Conservation (phyloP, 176 grass and related monocot genomes). For the Juncus effusus region DNA sequence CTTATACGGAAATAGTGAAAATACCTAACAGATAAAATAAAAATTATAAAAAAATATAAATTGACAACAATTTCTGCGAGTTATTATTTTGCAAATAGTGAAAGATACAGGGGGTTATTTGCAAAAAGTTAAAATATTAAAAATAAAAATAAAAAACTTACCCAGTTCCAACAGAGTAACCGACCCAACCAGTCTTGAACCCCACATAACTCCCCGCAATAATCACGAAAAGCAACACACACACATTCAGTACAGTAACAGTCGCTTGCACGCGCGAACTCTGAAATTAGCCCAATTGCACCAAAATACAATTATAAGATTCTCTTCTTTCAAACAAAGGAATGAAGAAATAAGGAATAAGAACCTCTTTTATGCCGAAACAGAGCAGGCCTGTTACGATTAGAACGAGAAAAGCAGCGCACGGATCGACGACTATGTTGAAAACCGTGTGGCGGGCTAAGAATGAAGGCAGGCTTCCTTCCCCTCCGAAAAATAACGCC, state of each 20-base stretch:
- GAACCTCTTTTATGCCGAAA: conserved; percentile 87
- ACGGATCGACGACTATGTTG: conserved; percentile 75
- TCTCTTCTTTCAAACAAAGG: background rate
- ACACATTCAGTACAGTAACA: conserved; percentile 72
- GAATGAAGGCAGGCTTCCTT: conserved; percentile 73
- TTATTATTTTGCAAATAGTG: too few relatives aligned
- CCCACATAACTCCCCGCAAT: conserved; percentile 78
- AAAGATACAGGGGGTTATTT: background rate
- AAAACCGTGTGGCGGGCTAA: conserved; percentile 75
- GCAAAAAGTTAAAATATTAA: background rate
- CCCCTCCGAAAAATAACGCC: conserved; percentile 92
- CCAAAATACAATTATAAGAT: conserved; percentile 23
- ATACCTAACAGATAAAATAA: too few relatives aligned
- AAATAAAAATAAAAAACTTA: conserved; percentile 33
- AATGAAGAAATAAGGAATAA: conserved; percentile 22
- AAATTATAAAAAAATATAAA: too few relatives aligned
- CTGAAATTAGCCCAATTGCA: conserved; percentile 36
- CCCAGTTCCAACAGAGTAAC: conserved; percentile 72
- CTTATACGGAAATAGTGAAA: too few relatives aligned
- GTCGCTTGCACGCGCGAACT: conserved; percentile 76
- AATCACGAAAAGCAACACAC: conserved; percentile 96
- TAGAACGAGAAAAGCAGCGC: conserved; percentile 68
- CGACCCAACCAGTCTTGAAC: conserved; percentile 87
- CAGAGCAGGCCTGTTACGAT: conserved; percentile 65
- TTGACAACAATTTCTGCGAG: too few relatives aligned